Conservation (phyloP, 352 stramenopile species). For the Globisporangium mamillatum region DNA sequence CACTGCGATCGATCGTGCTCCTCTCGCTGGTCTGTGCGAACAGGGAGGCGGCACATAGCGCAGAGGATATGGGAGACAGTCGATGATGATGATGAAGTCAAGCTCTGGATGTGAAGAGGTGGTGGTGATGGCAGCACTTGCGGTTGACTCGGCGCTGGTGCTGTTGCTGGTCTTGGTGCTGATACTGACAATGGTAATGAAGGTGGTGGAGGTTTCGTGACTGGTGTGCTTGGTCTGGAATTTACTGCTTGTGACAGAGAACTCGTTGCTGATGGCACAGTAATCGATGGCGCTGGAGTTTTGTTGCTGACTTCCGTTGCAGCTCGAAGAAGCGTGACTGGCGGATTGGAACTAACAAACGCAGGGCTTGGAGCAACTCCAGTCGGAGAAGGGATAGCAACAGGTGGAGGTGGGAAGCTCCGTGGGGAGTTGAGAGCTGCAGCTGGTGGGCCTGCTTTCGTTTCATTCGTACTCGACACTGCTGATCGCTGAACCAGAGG, state of each 20-base stretch:
- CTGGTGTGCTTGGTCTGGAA: not conserved
- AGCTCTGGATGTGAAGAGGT: not conserved
- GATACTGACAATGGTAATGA: not conserved
- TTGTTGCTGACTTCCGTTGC: not conserved
- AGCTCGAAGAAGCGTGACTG: not conserved
- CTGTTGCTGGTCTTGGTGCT: constrained; percentile 2
- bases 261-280: not conserved
- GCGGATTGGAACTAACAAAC: not conserved
- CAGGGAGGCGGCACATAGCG: constrained; percentile 43
- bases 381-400: not conserved
- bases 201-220: not conserved
- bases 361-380: not conserved
- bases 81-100: not conserved
- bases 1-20: constrained; percentile 62
- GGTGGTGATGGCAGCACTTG: not conserved
- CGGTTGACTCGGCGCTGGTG: not conserved
- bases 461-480: constrained; percentile 1
- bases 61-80: constrained; percentile 34
- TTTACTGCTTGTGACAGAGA: not conserved
- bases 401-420: not conserved
- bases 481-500: not conserved
- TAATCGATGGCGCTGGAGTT: too few species aligned
- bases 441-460: not conserved
- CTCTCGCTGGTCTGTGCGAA: constrained; percentile 39
- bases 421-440: not conserved